A percentile compares a stretch with the other conserved stretches of the same genome.
These are phyloP conservation scores for Pyrenophora teres DNA, from an alignment of 2,329 filamentous ascomycete genomes.

Conservation along the genomic window DNA sequence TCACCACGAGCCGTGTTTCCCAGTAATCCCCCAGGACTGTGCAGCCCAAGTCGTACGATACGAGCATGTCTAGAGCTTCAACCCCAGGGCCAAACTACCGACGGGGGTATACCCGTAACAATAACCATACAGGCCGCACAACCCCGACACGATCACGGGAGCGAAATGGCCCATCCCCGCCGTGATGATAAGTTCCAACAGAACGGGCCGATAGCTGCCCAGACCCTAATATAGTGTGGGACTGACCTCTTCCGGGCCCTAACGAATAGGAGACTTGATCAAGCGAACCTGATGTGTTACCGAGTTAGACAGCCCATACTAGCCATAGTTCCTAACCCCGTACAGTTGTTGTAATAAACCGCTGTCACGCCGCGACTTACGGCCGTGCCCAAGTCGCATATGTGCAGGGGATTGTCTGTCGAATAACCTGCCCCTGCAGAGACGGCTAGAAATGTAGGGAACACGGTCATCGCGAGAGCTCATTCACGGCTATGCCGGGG, in stretches of 20 bases:
- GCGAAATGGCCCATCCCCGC: background rate
- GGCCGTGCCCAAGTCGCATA: background rate
- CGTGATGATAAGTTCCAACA: background rate
- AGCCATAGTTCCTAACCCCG: background rate
- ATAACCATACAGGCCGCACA: too few species aligned
- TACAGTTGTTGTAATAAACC: background rate
- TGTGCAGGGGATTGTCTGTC: background rate
- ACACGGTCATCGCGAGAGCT: background rate
- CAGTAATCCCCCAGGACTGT: too few species aligned
- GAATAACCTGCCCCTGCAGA: background rate
- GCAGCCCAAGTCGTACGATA: too few species aligned
- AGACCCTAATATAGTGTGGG: background rate
- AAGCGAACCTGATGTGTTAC: background rate
- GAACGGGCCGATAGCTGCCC: slow-evolving; percentile 2
- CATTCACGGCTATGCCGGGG: background rate
- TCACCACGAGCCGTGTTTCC: too few species aligned
- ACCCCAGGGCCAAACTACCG: too few species aligned
- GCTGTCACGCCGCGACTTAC: background rate
- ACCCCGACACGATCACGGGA: too few species aligned
- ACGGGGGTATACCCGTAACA: too few species aligned
- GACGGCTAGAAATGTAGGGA: slow-evolving; percentile 1
- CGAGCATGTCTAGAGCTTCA: too few species aligned
- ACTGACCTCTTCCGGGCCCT: background rate
- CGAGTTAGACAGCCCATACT: background rate
- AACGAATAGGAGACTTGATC: background rate